Evolutionary conservation across 2,329 filamentous ascomycete genomes (phyloP), one percentile per base, ranked within the genome.

Genomic region (Chalara sp.): DNA sequence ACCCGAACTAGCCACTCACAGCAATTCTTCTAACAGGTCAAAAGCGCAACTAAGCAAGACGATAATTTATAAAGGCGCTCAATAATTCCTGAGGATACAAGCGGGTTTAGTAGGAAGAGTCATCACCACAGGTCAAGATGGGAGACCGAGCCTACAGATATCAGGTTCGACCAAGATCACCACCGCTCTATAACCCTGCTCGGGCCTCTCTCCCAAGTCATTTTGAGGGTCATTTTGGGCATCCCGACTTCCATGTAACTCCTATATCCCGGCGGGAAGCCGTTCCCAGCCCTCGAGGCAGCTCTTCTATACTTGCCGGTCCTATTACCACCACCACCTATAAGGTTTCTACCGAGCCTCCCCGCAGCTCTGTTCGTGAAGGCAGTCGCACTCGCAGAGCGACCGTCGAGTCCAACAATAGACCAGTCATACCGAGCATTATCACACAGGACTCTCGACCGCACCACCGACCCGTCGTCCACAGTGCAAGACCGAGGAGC

Each of bases 301-400:
- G 57, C 56, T 68, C 67, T 30, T 53, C 59, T 32, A 52, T 57
- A 35, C 59, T 45, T 47, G 53, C 50, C 29, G 55, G 53, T 21
- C 69, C 62, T 58, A 69, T 76, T 12, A 74, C 76, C 7, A 74
- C 77, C 13, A 78, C 76, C 46, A 77, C 78, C 8, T 83, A 83
- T 59, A 76, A 77, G 48, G 72, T 80, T 49, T 72, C 72, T 50
- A 74, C 77, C 45, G 79, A 83, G 42, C 70, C 74, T 35, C 51
- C 75, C 21, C 61, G 70, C 39, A 68, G 72, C 45, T 76, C 69
- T 58, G 65, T 72, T 39, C 75, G 76, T 55, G 76, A 79, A 32
- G 63, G 67, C 35, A 71, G 72, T 61, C 74, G 75, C 30, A 68
- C 66, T 48, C 74, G 76, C 50, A 65, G 63, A 6, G 70, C 73